Percentiles rank a stretch among this genome's conserved stretches.
Conservation (phyloP, 495 filamentous ascomycete genomes). For the Penicillium bialowiezense region DNA sequence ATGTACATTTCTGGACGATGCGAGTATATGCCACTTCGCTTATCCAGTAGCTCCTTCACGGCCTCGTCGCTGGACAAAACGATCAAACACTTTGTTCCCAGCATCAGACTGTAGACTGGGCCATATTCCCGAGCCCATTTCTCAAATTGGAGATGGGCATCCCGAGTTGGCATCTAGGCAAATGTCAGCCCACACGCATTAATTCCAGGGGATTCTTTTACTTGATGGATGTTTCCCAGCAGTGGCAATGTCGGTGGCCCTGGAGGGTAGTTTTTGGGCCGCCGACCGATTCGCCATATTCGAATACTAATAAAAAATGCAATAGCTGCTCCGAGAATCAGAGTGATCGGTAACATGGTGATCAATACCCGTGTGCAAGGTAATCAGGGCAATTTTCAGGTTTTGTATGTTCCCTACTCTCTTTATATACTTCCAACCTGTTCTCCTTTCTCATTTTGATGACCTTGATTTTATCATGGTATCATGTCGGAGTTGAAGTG, state of each 20-base stretch:
- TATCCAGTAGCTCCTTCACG: slow-evolving; percentile 58
- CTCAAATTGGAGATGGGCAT: slow-evolving; percentile 45
- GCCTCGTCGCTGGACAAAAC: slow-evolving; percentile 57
- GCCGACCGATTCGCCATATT: slow-evolving; percentile 17
- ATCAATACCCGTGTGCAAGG: neutral
- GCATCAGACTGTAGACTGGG: slow-evolving; percentile 57
- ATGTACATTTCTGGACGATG: slow-evolving; percentile 52
- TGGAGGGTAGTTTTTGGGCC: slow-evolving; percentile 30
- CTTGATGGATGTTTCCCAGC: slow-evolving; percentile 36
- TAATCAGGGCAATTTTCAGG: too few relatives aligned
- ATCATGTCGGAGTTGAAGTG: neutral
- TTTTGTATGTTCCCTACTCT: neutral
- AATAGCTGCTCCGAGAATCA: slow-evolving; percentile 1
- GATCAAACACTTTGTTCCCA: slow-evolving; percentile 55
- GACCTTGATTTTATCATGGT: neutral
- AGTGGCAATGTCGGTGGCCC: slow-evolving; percentile 37
- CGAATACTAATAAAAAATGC: slow-evolving; percentile 9
- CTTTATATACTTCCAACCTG: neutral
- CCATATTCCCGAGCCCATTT: slow-evolving; percentile 63
- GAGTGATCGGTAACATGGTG: slow-evolving; percentile 10
- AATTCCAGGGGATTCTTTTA: too few relatives aligned
- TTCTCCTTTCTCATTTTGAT: neutral
- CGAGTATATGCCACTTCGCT: slow-evolving; percentile 57
- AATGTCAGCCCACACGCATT: too few relatives aligned
- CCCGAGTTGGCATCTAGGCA: slow-evolving; percentile 15